Evolutionary conservation across 176 grass and related monocot species (phyloP).

Genomic region (Chloris gayana): DNA sequence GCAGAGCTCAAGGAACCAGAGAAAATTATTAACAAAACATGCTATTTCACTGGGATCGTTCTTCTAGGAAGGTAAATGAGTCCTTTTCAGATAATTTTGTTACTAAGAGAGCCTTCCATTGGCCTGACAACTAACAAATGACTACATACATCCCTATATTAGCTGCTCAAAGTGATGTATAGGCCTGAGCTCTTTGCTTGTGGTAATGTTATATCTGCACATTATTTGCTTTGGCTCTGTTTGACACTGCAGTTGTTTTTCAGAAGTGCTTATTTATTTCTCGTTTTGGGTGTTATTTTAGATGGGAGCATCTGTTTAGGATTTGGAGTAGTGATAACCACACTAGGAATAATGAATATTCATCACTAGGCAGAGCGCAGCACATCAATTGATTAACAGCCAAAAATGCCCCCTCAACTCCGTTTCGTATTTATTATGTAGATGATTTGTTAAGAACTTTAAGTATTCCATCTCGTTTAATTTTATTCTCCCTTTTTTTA

Average conservation of each 20-base stretch:
- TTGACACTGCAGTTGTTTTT: not conserved
- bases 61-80: slow-evolving; percentile 66
- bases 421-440: not conserved
- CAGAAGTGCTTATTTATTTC: not conserved
- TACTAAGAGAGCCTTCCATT: not conserved
- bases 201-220: not conserved
- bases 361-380: not conserved
- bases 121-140: not conserved
- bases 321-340: not conserved
- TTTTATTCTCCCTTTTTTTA: not conserved
- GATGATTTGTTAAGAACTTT: not conserved
- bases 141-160: slow-evolving; percentile 22
- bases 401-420: not conserved
- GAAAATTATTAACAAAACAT: slow-evolving; percentile 50
- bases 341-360: not conserved
- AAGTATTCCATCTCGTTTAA: not conserved
- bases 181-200: not conserved
- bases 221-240: not conserved
- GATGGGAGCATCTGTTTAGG: not conserved
- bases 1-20: slow-evolving; percentile 80
- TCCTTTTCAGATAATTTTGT: slow-evolving; percentile 13
- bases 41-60: slow-evolving; percentile 64
- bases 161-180: not conserved
- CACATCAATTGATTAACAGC: not conserved
- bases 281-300: not conserved